Evolutionary conservation across 2,329 filamentous ascomycete genomes (phyloP), one percentile per base, ranked within the genome.

Genomic region (Pseudocercospora pini-densiflorae): DNA sequence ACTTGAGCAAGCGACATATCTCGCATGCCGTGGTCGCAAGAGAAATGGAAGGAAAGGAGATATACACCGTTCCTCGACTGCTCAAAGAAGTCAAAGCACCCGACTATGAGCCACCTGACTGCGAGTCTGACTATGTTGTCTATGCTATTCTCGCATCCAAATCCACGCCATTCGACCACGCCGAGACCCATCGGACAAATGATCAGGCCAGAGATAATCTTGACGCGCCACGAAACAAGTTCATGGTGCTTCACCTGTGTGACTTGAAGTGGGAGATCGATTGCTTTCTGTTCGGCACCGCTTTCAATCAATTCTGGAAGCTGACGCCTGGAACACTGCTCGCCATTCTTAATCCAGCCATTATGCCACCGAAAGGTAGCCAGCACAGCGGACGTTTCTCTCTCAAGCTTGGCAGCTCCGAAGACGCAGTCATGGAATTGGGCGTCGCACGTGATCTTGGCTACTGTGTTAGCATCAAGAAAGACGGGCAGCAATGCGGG

Each of bases 241-340:
- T 96, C 81, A 97, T 99, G 92, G 90, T 94, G 1, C 83, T 99
- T 68, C 92, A 88, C 1, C 84, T 99, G 2, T 93, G 92, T 0
- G 94, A 99, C 78, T 83, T 99, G 10, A 90, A 93, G 73, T 97
- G 90, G 88, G 93, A 97, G 73, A 79, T 99, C 12, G 94, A 98
- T 70, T 86, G 98, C 49, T 98, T 93, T 73, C 87, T 99, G 14
- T 99, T 99, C 79, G 92, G 92, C 73, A 89, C 90, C 0, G 96
- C 93, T 6, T 97, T 98, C 74, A 90, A 92, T 16, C 89, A 92
- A 62, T 99, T 95, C 81, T 98, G 94, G 90, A 97, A 97, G 76
- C 83, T 98, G n/a, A 89, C 89, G 0, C 87, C 92, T 1, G 95
- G 95, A n/a, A 97, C 94, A 0, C 86, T 98, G 1, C 84, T 99